Evolutionary conservation across 495 filamentous ascomycete genomes (phyloP).

Genomic region (Penicillium angulare): DNA sequence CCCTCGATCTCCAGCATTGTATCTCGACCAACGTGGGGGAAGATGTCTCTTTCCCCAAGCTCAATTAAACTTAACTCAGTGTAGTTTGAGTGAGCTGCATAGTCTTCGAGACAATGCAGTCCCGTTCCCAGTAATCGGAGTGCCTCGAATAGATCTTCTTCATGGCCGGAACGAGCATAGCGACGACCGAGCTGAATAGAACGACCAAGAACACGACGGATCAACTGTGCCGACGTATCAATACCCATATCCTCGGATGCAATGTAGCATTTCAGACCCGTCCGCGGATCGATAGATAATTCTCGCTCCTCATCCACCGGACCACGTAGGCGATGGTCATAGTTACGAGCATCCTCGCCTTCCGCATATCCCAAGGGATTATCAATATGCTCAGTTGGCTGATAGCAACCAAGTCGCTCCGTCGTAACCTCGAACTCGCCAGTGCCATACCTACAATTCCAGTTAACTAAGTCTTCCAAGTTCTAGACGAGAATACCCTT

Average conservation of each 20-base stretch:
- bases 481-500: not conserved
- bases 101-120: conserved; percentile 90
- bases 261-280: conserved; percentile 89
- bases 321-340: conserved; percentile 74
- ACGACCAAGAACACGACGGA: conserved; percentile 67
- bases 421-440: conserved; percentile 88
- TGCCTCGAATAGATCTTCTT: conserved; percentile 79
- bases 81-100: conserved; percentile 89
- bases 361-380: conserved; percentile 77
- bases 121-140: conserved; percentile 82
- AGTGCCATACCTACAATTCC: conserved; percentile 65
- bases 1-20: conserved; percentile 67
- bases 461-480: conserved; percentile 44
- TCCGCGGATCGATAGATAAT: conserved; percentile 69
- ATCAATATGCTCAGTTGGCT: conserved; percentile 87
- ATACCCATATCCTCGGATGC: conserved; percentile 74
- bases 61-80: conserved; percentile 81
- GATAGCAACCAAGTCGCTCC: conserved; percentile 83
- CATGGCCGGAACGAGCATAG: conserved; percentile 59
- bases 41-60: conserved; percentile 72
- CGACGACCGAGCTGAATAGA: conserved; percentile 72
- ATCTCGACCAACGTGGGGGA: conserved; percentile 78
- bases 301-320: conserved; percentile 78
- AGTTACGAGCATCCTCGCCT: conserved; percentile 79
- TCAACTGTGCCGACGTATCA: conserved; percentile 70